Evolutionary conservation across 768 basidiomycete genomes (phyloP).

Genomic region (Astraeus odoratus): DNA sequence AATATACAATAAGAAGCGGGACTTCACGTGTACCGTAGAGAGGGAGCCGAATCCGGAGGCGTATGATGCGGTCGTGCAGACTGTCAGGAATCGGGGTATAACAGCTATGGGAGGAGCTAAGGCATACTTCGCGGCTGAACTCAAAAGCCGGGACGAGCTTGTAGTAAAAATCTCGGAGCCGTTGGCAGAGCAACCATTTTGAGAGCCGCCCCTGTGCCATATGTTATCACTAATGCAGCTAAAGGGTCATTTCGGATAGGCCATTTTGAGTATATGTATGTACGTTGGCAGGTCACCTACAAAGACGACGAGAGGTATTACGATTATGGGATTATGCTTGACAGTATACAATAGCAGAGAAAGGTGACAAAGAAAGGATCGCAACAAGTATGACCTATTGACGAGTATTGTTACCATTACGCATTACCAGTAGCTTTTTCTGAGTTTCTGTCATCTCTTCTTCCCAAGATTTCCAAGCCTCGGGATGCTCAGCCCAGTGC

Average conservation of each 20-base stretch:
- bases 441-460: conserved; percentile 34
- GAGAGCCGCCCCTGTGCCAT: not conserved
- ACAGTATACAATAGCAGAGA: too few relatives aligned
- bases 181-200: conserved; percentile 53
- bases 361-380: too few relatives aligned
- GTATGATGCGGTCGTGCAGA: conserved; percentile 36
- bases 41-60: conserved; percentile 25
- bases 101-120: conserved; percentile 29
- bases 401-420: too few relatives aligned
- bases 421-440: conserved; percentile 22
- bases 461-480: conserved; percentile 40
- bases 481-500: conserved; percentile 30
- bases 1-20: conserved; percentile 48
- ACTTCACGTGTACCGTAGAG: conserved; percentile 41
- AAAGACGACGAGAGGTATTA: too few relatives aligned
- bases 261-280: too few relatives aligned
- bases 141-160: conserved; percentile 40
- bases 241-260: too few relatives aligned
- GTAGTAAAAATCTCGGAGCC: conserved; percentile 46
- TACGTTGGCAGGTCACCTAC: too few relatives aligned
- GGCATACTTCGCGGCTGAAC: conserved; percentile 49
- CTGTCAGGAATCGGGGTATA: conserved; percentile 37
- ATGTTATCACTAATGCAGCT: too few relatives aligned
- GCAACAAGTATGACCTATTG: too few relatives aligned
- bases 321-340: too few relatives aligned